Evolutionary conservation across 202 grass and related monocot species (phyloP).

Genomic region (Saccharum hybrid): DNA sequence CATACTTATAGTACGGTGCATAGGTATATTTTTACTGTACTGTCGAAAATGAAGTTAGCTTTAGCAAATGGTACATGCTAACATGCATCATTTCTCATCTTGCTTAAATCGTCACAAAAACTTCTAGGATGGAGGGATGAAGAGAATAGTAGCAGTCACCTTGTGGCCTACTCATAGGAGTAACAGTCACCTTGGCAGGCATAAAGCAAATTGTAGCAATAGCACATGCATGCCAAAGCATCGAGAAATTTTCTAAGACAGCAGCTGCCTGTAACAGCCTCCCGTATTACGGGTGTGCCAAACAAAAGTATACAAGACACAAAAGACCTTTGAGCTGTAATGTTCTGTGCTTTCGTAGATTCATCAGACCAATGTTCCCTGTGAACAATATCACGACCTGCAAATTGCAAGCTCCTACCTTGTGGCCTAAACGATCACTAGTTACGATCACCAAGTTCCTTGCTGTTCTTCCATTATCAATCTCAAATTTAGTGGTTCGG

Average conservation of each 20-base stretch:
- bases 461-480: background rate
- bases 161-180: background rate
- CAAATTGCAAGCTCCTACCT: background rate
- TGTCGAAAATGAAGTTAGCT: too few species aligned
- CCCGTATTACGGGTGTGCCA: background rate
- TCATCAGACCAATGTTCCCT: background rate
- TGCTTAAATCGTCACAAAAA: too few species aligned
- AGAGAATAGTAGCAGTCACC: too few species aligned
- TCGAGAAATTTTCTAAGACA: background rate
- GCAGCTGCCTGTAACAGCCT: background rate
- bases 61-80: too few species aligned
- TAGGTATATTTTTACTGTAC: too few species aligned
- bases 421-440: conserved; percentile 15
- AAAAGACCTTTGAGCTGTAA: background rate
- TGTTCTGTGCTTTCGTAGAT: background rate
- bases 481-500: background rate
- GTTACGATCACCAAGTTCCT: background rate
- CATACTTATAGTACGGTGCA: too few species aligned
- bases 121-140: too few species aligned
- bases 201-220: background rate
- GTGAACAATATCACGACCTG: background rate
- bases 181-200: background rate
- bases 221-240: background rate
- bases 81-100: too few species aligned
- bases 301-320: background rate